A percentile compares a stretch with the other conserved stretches of the same genome.
Evolutionary conservation across 2,329 filamentous ascomycete genomes (phyloP).

Genomic region (Colletotrichum sublineola): DNA sequence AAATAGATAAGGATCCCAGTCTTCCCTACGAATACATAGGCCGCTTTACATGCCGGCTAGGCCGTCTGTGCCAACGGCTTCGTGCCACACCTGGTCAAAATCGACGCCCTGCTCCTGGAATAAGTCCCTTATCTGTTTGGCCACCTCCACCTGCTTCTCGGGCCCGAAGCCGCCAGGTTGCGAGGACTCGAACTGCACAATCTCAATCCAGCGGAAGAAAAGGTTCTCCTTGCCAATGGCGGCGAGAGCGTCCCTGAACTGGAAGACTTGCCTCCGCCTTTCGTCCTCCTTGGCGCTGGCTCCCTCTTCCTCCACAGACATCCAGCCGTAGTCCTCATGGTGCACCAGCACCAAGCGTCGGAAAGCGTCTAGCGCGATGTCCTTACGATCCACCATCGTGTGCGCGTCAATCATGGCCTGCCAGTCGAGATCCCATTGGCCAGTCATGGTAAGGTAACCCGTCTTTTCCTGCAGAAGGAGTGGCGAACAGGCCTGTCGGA

Average conservation of each 20-base stretch:
- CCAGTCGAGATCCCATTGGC: conserved; percentile 91
- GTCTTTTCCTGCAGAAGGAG: conserved; percentile 81
- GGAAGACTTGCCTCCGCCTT: conserved; percentile 79
- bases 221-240: conserved; percentile 86
- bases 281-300: conserved; percentile 69
- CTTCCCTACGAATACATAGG: background rate
- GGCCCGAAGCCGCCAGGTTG: conserved; percentile 82
- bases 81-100: conserved; percentile 84
- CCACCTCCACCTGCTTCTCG: conserved; percentile 79
- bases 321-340: conserved; percentile 77
- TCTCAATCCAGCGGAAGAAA: conserved; percentile 93
- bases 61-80: conserved; percentile 64
- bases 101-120: conserved; percentile 83
- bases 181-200: conserved; percentile 88
- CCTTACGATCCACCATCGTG: conserved; percentile 74
- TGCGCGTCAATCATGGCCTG: conserved; percentile 82
- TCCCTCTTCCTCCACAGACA: conserved; percentile 71
- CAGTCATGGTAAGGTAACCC: conserved; percentile 87
- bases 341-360: conserved; percentile 78
- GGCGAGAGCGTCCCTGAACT: conserved; percentile 82
- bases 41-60: conserved; percentile 45
- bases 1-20: background rate
- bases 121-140: conserved; percentile 79
- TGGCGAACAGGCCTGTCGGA: conserved; percentile 78
- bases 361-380: conserved; percentile 74